phyloP scores from a whole-genome alignment of 2,329 filamentous ascomycete genomes.

The Simplicillium aogashimaense region DNA sequence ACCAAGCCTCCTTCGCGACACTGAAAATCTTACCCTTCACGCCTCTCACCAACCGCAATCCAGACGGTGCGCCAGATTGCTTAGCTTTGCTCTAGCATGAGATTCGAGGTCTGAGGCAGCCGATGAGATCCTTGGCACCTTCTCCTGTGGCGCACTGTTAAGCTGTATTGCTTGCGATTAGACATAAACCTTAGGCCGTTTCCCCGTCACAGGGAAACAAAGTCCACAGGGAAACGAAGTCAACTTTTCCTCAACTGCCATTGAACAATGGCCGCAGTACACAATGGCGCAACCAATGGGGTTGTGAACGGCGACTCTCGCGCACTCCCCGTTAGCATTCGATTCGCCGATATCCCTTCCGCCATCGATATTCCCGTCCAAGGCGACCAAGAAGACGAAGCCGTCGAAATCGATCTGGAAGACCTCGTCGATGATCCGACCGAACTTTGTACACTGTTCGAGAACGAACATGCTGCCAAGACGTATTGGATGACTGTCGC shows the following conservation, averaged over 20 bases:
- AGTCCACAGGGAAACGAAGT: no score
- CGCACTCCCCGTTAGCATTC: constrained; percentile 34
- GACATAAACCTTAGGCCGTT: no score
- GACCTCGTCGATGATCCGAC: constrained; percentile 88
- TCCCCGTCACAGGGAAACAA: no score
- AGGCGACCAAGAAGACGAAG: constrained; percentile 56
- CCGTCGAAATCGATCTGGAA: constrained; percentile 87
- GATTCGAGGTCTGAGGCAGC: no score
- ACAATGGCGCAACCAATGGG: constrained; percentile 35
- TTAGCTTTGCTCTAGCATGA: no score
- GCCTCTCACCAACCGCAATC: constrained; percentile 1
- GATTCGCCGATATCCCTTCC: constrained; percentile 55
- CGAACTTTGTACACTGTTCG: constrained; percentile 87
- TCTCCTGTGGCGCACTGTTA: no score
- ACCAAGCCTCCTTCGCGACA: constrained; percentile 2
- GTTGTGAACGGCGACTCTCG: constrained; percentile 25
- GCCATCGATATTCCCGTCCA: constrained; percentile 59
- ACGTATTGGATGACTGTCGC: constrained; percentile 98
- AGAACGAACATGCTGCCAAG: constrained; percentile 85
- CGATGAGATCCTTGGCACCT: no score
- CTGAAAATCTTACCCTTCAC: constrained; percentile 1
- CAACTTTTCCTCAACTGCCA: background rate
- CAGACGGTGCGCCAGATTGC: constrained; percentile 2
- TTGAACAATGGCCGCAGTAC: constrained; percentile 29
- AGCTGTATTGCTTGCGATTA: background rate